Evolutionary conservation across 768 basidiomycete genomes (phyloP), one percentile per base, ranked within the genome.

Genomic region (Galerina marginata): DNA sequence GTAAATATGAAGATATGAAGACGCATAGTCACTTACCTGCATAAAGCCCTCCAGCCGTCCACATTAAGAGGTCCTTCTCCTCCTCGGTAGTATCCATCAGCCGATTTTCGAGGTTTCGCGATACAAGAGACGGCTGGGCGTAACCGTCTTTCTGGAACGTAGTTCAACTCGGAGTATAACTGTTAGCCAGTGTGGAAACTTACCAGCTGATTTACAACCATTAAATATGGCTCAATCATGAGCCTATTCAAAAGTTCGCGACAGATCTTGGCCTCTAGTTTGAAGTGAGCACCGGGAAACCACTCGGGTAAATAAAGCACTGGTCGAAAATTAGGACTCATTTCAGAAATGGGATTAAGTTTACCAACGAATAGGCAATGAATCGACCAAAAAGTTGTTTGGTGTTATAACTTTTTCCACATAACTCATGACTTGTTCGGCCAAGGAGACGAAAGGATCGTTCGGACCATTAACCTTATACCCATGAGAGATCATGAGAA

Each of bases 401-500:
- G 59, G 59, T 1, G 59, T 54, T 10, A 54, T 54, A 16, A 52
- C 50, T 25, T 46, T 16, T 9, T 33, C 50, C 9, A 59, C 42
- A n/a, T 26, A 54, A 11, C 20, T 38, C 42, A 47, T 59, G 9
- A 45, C 58, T 16, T 44, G 23, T 6, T 55, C 40, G 9, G 59
- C 37, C 14, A 56, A 2, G 7, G 14, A 14, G 6, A 79, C 70
- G 59, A 77, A 71, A 16, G 69, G 56, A 49, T 78, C 76, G n/a
- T 72, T 63, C 14, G 66, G 65, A 29, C 54, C 61, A 46, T 66
- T 71, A 15, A 75, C 71, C 11, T 73, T 67, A 50, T 73, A 75
- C 9, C 79, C 78, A 60, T 78, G 78, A 1, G 75, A 68, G 26
- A 79, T 71, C 54, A 72, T 70, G 55, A 77, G 59, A 14, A 74